phyloP scores from a whole-genome alignment of 192 early-diverging fungal species.

The Coemansia sp. region DNA sequence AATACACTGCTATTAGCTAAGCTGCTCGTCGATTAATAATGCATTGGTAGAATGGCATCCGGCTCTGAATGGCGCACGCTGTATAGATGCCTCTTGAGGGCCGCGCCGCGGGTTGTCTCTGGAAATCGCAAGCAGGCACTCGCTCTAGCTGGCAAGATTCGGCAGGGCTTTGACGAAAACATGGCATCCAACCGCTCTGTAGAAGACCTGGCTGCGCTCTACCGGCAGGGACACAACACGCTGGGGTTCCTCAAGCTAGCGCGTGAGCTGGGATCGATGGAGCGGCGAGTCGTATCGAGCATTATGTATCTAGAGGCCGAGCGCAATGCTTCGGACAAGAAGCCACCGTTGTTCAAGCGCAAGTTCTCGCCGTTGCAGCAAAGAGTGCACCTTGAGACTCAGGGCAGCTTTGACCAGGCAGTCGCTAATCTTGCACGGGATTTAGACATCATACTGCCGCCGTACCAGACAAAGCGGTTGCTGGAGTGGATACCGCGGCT shows the following conservation, averaged over 20 bases:
- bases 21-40: not conserved
- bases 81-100: constrained; percentile 34
- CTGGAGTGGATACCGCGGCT: constrained; percentile 43
- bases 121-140: constrained; percentile 6
- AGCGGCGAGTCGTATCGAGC: constrained; percentile 19
- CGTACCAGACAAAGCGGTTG: constrained; percentile 9
- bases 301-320: constrained; percentile 15
- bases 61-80: constrained; percentile 28
- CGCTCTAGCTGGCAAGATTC: constrained; percentile 16
- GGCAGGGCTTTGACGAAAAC: constrained; percentile 34
- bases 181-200: not conserved
- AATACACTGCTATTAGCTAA: not conserved
- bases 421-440: constrained; percentile 31
- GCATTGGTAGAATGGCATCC: not conserved
- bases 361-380: constrained; percentile 12
- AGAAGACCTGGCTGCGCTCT: constrained; percentile 6
- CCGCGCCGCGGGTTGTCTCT: constrained; percentile 25
- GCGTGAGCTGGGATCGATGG: constrained; percentile 40
- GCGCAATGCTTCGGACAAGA: constrained; percentile 10
- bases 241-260: constrained; percentile 48
- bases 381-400: constrained; percentile 8
- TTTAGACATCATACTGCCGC: constrained; percentile 33
- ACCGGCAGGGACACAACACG: constrained; percentile 37
- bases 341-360: constrained; percentile 18
- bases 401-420: constrained; percentile 14